phyloP scores from a whole-genome alignment of 139 green algal species.

The Mesostigma viride region DNA sequence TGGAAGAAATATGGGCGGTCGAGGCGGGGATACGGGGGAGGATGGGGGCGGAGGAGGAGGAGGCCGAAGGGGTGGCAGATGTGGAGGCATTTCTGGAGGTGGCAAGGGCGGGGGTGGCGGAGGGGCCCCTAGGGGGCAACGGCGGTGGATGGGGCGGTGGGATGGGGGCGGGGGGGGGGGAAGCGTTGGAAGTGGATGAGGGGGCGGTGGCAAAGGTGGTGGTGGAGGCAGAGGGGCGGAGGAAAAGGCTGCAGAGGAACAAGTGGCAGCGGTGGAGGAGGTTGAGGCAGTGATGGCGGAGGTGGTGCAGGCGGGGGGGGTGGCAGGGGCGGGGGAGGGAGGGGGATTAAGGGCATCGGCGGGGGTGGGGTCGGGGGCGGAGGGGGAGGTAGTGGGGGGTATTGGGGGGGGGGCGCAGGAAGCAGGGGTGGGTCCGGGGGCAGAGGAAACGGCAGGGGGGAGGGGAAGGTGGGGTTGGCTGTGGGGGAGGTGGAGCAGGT shows the following conservation, averaged over 20 bases:
- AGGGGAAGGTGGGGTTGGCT: too few relatives aligned
- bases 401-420: too few relatives aligned
- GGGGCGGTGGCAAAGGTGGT: not conserved
- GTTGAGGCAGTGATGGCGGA: too few relatives aligned
- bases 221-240: not conserved
- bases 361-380: too few relatives aligned
- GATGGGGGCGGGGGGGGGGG: not conserved
- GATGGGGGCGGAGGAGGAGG: not conserved
- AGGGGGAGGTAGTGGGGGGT: too few relatives aligned
- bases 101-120: not conserved
- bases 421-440: too few relatives aligned
- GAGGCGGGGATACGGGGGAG: too few relatives aligned
- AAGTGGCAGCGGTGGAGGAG: not conserved
- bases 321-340: not conserved
- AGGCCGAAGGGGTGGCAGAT: too few relatives aligned
- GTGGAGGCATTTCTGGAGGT: too few relatives aligned
- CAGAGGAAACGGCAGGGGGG: too few relatives aligned
- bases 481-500: too few relatives aligned
- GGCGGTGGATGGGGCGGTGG: not conserved
- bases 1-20: too few relatives aligned
- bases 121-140: not conserved
- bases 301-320: not conserved
- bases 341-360: not conserved
- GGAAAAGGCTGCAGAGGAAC: not conserved
- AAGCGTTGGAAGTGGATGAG: not conserved